These are phyloP conservation scores for Scheffersomyces amazonensis DNA, from an alignment of 805 yeast species.

Conservation along the genomic window DNA sequence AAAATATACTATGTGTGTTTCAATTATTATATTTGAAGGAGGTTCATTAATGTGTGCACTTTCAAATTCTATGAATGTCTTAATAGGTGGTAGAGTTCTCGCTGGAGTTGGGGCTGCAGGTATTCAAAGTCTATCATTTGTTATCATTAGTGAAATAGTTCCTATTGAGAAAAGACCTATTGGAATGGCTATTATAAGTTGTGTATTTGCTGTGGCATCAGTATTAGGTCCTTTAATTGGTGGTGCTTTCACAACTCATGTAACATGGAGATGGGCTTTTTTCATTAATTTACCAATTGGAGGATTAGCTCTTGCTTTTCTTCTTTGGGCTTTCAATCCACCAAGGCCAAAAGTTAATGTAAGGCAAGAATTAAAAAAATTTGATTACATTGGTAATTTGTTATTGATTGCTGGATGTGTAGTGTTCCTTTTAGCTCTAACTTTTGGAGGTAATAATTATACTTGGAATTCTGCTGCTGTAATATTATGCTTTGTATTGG, in stretches of 20 bases:
- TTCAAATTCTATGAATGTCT: conserved; percentile 26
- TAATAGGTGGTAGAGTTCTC: conserved; percentile 46
- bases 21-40: conserved; percentile 17
- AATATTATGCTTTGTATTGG: conserved; percentile 32
- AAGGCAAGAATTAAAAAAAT: conserved; percentile 35
- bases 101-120: conserved; percentile 63
- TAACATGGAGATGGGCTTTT: conserved; percentile 58
- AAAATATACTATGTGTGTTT: conserved; percentile 15
- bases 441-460: conserved; percentile 60
- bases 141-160: conserved; percentile 53
- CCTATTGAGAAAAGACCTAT: conserved; percentile 50
- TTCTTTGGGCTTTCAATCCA: conserved; percentile 39
- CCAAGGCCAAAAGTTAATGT: conserved; percentile 37
- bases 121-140: conserved; percentile 45
- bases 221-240: conserved; percentile 53
- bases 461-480: conserved; percentile 48
- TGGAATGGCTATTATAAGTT: conserved; percentile 50
- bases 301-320: conserved; percentile 22
- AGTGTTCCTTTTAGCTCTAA: conserved; percentile 51
- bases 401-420: conserved; percentile 46
- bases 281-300: conserved; percentile 46
- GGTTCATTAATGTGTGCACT: conserved; percentile 34
- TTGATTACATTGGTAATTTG: conserved; percentile 52
- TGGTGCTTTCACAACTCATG: conserved; percentile 40
- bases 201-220: conserved; percentile 46